Percentiles rank a stretch among this genome's conserved stretches.
Evolutionary conservation across 2,329 filamentous ascomycete genomes (phyloP).

Genomic region (Camillea tinctor): DNA sequence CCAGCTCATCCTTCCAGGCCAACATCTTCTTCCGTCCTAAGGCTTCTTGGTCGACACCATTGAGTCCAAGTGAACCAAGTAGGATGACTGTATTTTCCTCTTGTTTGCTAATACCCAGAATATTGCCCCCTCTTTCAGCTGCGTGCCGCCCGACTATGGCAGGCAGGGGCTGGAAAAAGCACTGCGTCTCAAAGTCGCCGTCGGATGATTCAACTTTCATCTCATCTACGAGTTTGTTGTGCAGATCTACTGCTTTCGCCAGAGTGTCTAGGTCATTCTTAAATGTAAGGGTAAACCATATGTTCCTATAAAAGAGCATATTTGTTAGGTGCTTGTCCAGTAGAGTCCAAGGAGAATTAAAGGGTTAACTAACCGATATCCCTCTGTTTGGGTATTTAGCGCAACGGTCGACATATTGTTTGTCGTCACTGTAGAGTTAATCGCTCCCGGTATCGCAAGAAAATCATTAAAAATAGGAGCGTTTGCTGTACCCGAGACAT

Average conservation of each 20-base stretch:
- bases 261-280: constrained; percentile 28
- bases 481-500: background rate
- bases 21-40: background rate
- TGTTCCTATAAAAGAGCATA: constrained; percentile 9
- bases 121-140: constrained; percentile 34
- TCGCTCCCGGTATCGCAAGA: background rate
- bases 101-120: constrained; percentile 17
- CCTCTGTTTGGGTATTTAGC: background rate
- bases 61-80: constrained; percentile 5
- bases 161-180: constrained; percentile 39
- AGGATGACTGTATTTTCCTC: constrained; percentile 3
- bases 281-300: constrained; percentile 24
- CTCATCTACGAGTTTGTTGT: constrained; percentile 3
- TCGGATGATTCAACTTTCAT: constrained; percentile 34
- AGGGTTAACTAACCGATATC: constrained; percentile 4
- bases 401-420: background rate
- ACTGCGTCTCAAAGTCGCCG: constrained; percentile 38
- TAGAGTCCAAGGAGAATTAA: background rate
- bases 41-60: background rate
- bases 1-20: background rate
- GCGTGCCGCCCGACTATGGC: constrained; percentile 40
- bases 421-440: background rate
- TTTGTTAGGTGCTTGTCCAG: background rate
- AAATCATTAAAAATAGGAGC: background rate
- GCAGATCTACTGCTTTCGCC: constrained; percentile 32